Evolutionary conservation across 2,329 filamentous ascomycete genomes (phyloP).

Genomic region (Lasiodiplodia hormozganensis): DNA sequence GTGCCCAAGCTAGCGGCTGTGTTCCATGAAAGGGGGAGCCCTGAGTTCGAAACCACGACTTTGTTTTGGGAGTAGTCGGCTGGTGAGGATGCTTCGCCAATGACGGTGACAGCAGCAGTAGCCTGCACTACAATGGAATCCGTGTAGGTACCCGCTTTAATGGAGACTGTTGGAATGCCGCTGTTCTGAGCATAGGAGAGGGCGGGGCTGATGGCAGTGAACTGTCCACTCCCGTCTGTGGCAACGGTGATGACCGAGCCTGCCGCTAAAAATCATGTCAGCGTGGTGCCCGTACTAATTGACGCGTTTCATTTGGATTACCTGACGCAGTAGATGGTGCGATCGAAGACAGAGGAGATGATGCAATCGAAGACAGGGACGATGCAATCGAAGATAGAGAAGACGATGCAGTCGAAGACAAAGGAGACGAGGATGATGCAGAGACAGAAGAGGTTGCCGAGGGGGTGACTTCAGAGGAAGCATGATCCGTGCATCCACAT

Average conservation of each 20-base stretch:
- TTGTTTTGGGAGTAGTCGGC: constrained; percentile 47
- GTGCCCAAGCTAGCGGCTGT: constrained; percentile 43
- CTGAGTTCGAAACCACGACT: constrained; percentile 43
- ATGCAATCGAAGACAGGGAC: not conserved
- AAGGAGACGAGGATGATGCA: not conserved
- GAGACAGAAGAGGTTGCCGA: not conserved
- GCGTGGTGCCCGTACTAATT: not conserved
- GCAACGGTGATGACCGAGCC: constrained; percentile 52
- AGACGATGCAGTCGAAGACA: not conserved
- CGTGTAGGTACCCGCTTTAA: constrained; percentile 55
- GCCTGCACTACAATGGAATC: constrained; percentile 51
- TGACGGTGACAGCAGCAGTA: constrained; percentile 51
- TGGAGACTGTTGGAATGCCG: constrained; percentile 52
- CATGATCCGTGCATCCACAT: constrained; percentile 10
- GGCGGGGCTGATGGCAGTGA: constrained; percentile 54
- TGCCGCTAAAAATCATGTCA: not conserved
- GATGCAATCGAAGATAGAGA: not conserved
- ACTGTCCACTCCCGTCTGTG: constrained; percentile 53
- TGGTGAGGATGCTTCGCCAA: constrained; percentile 41
- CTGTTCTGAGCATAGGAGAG: constrained; percentile 53
- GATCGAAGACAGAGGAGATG: not conserved
- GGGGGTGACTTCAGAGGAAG: not conserved
- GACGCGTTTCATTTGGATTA: not conserved
- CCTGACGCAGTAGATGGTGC: not conserved
- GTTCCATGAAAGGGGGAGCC: constrained; percentile 40